Base-by-base conservation (phyloP, 2,329 filamentous ascomycete species). In the Grosmannia serpens region DNA sequence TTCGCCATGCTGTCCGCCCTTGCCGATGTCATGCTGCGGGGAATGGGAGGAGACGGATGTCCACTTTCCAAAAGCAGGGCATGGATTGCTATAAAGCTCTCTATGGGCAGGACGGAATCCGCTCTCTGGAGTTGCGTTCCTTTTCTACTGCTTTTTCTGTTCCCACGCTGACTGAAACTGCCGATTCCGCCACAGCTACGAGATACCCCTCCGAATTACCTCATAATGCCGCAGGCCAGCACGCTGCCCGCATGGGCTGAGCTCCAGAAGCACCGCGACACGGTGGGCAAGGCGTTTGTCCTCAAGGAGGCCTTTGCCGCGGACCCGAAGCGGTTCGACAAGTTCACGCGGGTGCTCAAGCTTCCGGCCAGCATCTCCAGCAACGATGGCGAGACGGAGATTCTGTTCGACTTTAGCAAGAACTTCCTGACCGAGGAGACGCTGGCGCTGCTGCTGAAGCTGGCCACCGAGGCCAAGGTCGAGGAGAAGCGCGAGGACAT, bases 401-500 rank as follows among this genome's bases (percentile, higher is more conserved):
- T 95, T 68, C 83, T 99, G 63, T 99, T 97, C 75, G 94, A 99
- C 75, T 99, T 96, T 77, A 94, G 88, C 79, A 99, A 99, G 85
- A 99, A 99, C 83, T 91, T 99, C 74, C 74, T 97, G 68, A 94
- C 88, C 62, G 89, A 96, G 66, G 91, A 97, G 76, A 97, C 92
- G 5, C 79, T 97, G 56, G 80, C 87, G 64, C 81, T 96, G 55
- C 83, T 99, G 57, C 80, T 95, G 67, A 86, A 95, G 78, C 85
- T 99, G 31, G 94, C 94, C 63, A 86, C 91, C 75, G 88, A 97
- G 77, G 91, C 92, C 64, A 86, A 87, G 65, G 75, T 99, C 46
- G 91, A 96, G 79, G 83, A 95, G 79, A 89, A 96, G 71, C 88
- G 94, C 64, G 92, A 99, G 83, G 86, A 86, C 70, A 96, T 99